Evolutionary conservation across 352 stramenopile genomes (phyloP).

Genomic region (Phytophthora sansomeana): DNA sequence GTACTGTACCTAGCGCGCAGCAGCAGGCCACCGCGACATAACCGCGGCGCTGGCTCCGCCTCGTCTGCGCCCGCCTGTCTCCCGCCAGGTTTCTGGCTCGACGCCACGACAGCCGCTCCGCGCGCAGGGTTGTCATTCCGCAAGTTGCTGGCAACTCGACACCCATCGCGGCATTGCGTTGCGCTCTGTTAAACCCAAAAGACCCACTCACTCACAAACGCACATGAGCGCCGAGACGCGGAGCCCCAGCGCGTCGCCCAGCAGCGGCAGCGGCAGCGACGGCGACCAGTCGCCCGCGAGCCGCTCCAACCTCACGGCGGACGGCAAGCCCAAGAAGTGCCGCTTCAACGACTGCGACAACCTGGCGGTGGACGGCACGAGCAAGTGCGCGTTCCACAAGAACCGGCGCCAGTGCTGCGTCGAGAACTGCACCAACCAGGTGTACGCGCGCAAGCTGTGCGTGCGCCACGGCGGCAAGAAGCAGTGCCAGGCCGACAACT

Average conservation of each 20-base stretch:
- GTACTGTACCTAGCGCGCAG: conserved; percentile 36
- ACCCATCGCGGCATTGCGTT: conserved; percentile 47
- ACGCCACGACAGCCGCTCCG: conserved; percentile 51
- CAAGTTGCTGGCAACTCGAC: conserved; percentile 60
- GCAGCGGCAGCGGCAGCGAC: conserved; percentile 33
- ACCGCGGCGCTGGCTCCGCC: neutral
- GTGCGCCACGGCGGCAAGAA: conserved; percentile 86
- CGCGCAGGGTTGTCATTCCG: conserved; percentile 57
- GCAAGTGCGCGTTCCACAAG: conserved; percentile 87
- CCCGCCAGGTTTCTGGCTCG: conserved; percentile 24
- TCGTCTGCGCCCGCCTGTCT: conserved; percentile 33
- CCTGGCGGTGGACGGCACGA: conserved; percentile 69
- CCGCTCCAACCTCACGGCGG: conserved; percentile 18
- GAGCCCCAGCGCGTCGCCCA: conserved; percentile 44
- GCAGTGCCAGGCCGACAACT: conserved; percentile 78
- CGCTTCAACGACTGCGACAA: conserved; percentile 88
- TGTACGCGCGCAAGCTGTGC: conserved; percentile 84
- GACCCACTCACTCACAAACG: conserved; percentile 1
- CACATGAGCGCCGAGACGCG: conserved; percentile 39
- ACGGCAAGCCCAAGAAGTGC: conserved; percentile 66
- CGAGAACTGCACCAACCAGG: conserved; percentile 85
- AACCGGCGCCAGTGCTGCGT: conserved; percentile 84
- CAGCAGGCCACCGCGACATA: conserved; percentile 23
- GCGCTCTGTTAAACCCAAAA: conserved; percentile 12
- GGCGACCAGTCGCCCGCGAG: conserved; percentile 23